phyloP scores from a whole-genome alignment of 225 moss, liverwort and hornwort species.

The Pseudoscleropodium purum region DNA sequence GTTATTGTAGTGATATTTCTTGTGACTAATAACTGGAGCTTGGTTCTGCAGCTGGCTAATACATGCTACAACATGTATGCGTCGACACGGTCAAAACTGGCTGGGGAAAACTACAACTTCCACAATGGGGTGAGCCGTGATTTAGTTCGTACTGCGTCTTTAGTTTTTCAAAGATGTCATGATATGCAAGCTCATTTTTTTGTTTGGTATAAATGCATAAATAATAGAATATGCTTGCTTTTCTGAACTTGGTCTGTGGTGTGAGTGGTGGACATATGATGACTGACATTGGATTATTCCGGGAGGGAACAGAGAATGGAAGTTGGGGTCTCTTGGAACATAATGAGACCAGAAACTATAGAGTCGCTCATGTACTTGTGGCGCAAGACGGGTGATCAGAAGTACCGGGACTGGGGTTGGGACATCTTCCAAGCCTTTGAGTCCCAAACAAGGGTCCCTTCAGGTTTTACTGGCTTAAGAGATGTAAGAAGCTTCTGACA shows the following conservation, averaged over 20 bases:
- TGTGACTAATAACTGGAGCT: not conserved
- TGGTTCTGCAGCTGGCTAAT: slow-evolving; percentile 49
- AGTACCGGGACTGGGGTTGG: slow-evolving; percentile 99
- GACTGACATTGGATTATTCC: not conserved
- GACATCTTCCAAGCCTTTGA: slow-evolving; percentile 97
- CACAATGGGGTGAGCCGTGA: slow-evolving; percentile 34
- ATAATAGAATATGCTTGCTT: not conserved
- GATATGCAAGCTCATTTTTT: not conserved
- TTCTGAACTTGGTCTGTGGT: not conserved
- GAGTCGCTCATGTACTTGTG: slow-evolving; percentile 94
- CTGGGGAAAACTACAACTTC: slow-evolving; percentile 87
- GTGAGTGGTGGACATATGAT: not conserved
- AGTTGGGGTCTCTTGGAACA: slow-evolving; percentile 75
- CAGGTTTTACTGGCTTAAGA: slow-evolving; percentile 73
- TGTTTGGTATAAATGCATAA: not conserved
- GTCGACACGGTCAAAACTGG: slow-evolving; percentile 70
- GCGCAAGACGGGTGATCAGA: slow-evolving; percentile 80
- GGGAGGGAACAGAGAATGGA: slow-evolving; percentile 49
- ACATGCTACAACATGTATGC: slow-evolving; percentile 95
- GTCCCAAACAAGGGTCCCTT: slow-evolving; percentile 48
- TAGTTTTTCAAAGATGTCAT: not conserved
- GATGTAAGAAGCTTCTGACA: slow-evolving; percentile 45
- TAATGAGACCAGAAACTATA: slow-evolving; percentile 91
- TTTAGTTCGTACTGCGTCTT: not conserved
- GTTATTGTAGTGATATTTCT: not conserved